Base-by-base conservation (phyloP, 495 filamentous ascomycete genomes). In the Penicillium lividum region DNA sequence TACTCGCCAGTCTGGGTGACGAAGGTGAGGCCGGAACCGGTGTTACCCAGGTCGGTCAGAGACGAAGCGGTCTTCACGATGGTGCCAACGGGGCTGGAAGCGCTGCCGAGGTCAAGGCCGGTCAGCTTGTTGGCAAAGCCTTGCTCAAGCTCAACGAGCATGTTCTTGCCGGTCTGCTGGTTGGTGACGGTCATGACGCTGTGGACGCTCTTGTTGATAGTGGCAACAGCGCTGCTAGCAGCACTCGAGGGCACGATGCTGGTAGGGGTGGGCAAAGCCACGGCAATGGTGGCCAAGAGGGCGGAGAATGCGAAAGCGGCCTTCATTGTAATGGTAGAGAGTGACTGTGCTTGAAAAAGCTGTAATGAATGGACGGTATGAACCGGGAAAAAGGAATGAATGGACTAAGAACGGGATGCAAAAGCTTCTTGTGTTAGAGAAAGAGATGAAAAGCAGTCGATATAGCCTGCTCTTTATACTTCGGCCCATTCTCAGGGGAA, bases 341-440 rank as follows among this genome's bases (percentile, higher is more conserved):
- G 54, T 63, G 65, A 63, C 56, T 60, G 54, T 57, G 49, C 46
- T 53, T 53, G 36, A 42, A 53, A 53, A 54, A 61, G 58, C 59
- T 53, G 55, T 51, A 67, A 69, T 38, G 66, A 69, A 60, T 68
- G 67, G 67, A 69, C 65, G 62, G 62, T 69, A 65, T 59, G 27
- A 47, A 68, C 58, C 62, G 54, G 57, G 29, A 43, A 42, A 44
- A 67, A 67, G 9, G 61, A 65, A 50, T 49, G 64, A 65, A 59
- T 62, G 59, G 47, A 47, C 51, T 64, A 60, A 52, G 57, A 60
- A 59, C 51, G 47, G 54, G 51, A 51, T 51, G 53, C 53, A 60
- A 59, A 57, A 56, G 56, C 29, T 61, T 65, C 61, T 67, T 68
- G 50, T 47, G 52, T 48, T 45, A 27, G 30, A 38, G 34, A 54